phyloP scores from a whole-genome alignment of 2,329 filamentous ascomycete species.

The Juglanconis oblonga region DNA sequence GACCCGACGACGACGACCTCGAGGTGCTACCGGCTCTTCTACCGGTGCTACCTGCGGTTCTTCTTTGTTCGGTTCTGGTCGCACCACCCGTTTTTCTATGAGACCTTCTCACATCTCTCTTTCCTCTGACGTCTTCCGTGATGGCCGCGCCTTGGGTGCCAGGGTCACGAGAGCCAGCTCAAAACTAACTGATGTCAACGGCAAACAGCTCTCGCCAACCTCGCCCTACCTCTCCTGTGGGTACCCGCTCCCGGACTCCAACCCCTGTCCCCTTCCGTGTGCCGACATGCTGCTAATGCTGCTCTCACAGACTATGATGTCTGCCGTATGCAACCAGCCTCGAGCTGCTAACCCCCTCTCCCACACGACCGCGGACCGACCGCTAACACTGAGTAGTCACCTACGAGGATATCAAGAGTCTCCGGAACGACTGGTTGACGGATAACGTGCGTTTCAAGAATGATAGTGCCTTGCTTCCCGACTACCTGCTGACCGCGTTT shows the following conservation, averaged over 20 bases:
- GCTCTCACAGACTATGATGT: conserved; percentile 24
- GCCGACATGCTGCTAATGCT: conserved; percentile 8
- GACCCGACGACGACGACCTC: not conserved
- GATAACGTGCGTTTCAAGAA: conserved; percentile 70
- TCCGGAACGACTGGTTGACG: conserved; percentile 93
- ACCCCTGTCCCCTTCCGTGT: not conserved
- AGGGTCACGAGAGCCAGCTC: conserved; percentile 10
- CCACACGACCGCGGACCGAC: not conserved
- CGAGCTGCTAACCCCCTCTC: not conserved
- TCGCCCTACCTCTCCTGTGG: conserved; percentile 45
- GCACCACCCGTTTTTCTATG: not conserved
- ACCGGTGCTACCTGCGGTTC: not conserved
- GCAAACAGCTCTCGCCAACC: conserved; percentile 32
- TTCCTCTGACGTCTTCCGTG: conserved; percentile 7
- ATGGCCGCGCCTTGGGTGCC: conserved; percentile 4
- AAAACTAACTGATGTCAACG: conserved; percentile 19
- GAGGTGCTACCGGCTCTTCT: conserved; percentile 1
- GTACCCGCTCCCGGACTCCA: conserved; percentile 19
- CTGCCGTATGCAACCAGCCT: conserved; percentile 13
- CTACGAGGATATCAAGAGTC: conserved; percentile 80
- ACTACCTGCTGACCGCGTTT: conserved; percentile 22
- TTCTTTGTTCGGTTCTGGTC: not conserved
- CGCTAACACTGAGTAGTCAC: conserved; percentile 58
- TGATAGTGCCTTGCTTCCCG: not conserved
- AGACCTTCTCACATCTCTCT: too few relatives aligned